Conservation (phyloP, 1,139 yeast genomes). For the Meyerozyma elateridarum region DNA sequence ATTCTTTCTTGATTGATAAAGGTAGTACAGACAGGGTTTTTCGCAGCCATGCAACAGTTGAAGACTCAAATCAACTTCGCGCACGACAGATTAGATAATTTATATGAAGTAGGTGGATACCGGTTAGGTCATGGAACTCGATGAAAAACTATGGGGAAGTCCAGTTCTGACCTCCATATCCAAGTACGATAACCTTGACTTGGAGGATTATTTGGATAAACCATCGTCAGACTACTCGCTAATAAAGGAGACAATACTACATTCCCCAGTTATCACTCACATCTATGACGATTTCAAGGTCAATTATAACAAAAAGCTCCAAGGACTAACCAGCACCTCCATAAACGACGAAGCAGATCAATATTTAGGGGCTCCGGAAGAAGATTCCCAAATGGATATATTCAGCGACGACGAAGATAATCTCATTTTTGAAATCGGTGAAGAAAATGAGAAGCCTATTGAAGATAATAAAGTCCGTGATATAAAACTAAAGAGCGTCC, state of each 20-base stretch:
- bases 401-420: constrained; percentile 34
- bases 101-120: too few relatives aligned
- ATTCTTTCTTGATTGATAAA: constrained; percentile 8
- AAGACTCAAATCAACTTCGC: too few relatives aligned
- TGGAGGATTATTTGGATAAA: constrained; percentile 8
- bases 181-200: constrained; percentile 10
- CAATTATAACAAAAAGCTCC: constrained; percentile 26
- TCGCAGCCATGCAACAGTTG: constrained; percentile 3
- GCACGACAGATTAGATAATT: too few relatives aligned
- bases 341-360: constrained; percentile 40
- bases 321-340: constrained; percentile 30
- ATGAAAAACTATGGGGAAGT: too few relatives aligned
- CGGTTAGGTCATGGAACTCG: too few relatives aligned
- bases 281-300: constrained; percentile 33
- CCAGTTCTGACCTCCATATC: too few relatives aligned
- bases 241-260: constrained; percentile 32
- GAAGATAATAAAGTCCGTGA: constrained; percentile 13
- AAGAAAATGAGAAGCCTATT: constrained; percentile 31
- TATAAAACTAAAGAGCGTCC: constrained; percentile 6
- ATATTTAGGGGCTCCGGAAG: constrained; percentile 29
- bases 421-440: constrained; percentile 34
- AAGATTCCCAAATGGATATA: constrained; percentile 38
- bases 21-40: too few relatives aligned
- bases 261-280: constrained; percentile 32
- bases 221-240: constrained; percentile 9